Evolutionary conservation across 257 asterid species (phyloP).

Genomic region (Cruciata laevipes): DNA sequence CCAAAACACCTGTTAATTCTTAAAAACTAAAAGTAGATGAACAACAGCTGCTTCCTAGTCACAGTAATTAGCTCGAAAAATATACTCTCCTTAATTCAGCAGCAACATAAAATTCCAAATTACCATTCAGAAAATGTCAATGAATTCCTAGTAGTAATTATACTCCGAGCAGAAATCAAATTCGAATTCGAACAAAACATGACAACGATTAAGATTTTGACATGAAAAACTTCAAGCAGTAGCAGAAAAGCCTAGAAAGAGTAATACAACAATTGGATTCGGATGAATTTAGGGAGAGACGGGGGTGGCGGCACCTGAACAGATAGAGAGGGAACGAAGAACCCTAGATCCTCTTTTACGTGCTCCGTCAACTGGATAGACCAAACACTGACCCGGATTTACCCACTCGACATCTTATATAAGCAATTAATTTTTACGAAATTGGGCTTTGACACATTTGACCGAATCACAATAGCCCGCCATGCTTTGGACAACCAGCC

Average conservation of each 20-base stretch:
- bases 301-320: slow-evolving; percentile 12
- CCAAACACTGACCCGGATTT: not conserved
- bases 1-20: not conserved
- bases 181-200: not conserved
- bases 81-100: not conserved
- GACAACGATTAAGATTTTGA: not conserved
- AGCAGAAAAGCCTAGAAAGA: not conserved
- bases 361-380: not conserved
- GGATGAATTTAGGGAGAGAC: not conserved
- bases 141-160: not conserved
- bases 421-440: not conserved
- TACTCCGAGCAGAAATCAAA: not conserved
- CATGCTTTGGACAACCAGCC: not conserved
- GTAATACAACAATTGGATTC: not conserved
- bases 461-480: not conserved
- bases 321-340: slow-evolving; percentile 7
- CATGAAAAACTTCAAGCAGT: not conserved
- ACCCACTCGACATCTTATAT: not conserved
- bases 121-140: not conserved
- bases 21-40: not conserved
- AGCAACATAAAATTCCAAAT: not conserved
- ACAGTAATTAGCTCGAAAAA: not conserved
- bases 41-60: not conserved
- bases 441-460: not conserved
- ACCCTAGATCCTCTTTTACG: slow-evolving; percentile 22